Conservation (phyloP, 495 filamentous ascomycete genomes). For the Massariosphaeria phaeospora region DNA sequence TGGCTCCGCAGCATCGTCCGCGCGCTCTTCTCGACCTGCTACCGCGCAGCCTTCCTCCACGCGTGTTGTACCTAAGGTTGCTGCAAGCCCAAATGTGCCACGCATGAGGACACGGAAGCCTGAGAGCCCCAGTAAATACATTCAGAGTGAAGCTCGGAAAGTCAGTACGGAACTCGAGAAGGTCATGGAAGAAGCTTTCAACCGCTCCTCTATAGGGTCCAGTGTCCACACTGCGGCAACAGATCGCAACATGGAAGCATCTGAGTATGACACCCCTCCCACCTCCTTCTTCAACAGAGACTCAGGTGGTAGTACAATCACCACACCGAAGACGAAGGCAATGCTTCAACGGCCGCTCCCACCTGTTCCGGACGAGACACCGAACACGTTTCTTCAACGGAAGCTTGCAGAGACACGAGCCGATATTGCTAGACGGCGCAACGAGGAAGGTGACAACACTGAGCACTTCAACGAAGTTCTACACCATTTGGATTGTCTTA, state of each 20-base stretch:
- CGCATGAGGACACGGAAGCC: constrained; percentile 41
- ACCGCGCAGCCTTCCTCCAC: constrained; percentile 4
- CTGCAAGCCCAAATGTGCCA: constrained; percentile 13
- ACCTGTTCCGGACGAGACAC: constrained; percentile 40
- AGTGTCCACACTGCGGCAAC: constrained; percentile 42
- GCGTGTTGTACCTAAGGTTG: constrained; percentile 20
- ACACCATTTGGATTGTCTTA: constrained; percentile 57
- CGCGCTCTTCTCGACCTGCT: constrained; percentile 7
- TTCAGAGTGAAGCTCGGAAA: constrained; percentile 58
- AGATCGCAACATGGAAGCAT: constrained; percentile 35
- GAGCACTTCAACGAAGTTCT: constrained; percentile 56
- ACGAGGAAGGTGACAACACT: constrained; percentile 28
- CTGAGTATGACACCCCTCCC: constrained; percentile 41
- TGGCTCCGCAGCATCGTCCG: background rate
- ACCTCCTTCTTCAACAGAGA: constrained; percentile 50
- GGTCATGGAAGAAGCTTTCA: constrained; percentile 79
- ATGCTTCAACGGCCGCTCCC: constrained; percentile 37
- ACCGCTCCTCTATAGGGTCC: constrained; percentile 58
- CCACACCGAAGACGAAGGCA: constrained; percentile 15
- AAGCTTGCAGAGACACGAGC: constrained; percentile 56
- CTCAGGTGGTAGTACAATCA: constrained; percentile 37
- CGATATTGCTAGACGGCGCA: constrained; percentile 46
- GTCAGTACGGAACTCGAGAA: constrained; percentile 63
- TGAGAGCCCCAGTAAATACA: constrained; percentile 47
- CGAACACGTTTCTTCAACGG: constrained; percentile 47